Conservation (phyloP, 2,329 filamentous ascomycete species). For the Trichoderma sp. region DNA sequence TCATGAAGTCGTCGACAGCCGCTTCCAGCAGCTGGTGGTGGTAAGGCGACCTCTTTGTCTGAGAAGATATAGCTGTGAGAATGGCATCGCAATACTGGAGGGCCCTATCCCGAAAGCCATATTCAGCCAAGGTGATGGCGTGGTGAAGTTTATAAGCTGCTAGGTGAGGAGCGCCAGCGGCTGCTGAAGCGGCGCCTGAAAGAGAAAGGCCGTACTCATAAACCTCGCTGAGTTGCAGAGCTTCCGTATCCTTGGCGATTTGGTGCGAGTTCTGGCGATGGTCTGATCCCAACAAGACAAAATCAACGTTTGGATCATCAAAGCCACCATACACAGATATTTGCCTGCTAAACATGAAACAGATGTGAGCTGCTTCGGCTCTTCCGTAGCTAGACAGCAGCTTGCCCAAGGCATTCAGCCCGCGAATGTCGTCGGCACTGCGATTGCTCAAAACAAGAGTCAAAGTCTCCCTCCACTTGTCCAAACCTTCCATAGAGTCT, state of each 20-base stretch:
- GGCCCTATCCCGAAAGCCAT: conserved; percentile 79
- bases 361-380: conserved; percentile 89
- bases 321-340: conserved; percentile 74
- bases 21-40: conserved; percentile 75
- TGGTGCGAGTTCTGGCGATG: conserved; percentile 70
- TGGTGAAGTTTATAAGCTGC: conserved; percentile 90
- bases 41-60: conserved; percentile 83
- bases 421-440: conserved; percentile 74
- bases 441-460: conserved; percentile 85
- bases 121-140: conserved; percentile 79
- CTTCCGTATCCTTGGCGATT: conserved; percentile 77
- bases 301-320: conserved; percentile 75
- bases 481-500: conserved; percentile 79
- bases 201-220: conserved; percentile 89
- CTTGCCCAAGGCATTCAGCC: conserved; percentile 76
- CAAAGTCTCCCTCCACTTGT: conserved; percentile 93
- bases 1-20: conserved; percentile 79
- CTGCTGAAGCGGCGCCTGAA: conserved; percentile 52
- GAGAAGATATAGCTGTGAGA: conserved; percentile 70
- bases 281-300: conserved; percentile 84
- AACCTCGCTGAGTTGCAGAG: conserved; percentile 91
- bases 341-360: conserved; percentile 81
- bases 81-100: conserved; percentile 91
- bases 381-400: conserved; percentile 83
- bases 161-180: conserved; percentile 72